These are phyloP conservation scores for Bipolaris bicolor DNA, from an alignment of 2,329 filamentous ascomycete genomes.

Conservation along the genomic window DNA sequence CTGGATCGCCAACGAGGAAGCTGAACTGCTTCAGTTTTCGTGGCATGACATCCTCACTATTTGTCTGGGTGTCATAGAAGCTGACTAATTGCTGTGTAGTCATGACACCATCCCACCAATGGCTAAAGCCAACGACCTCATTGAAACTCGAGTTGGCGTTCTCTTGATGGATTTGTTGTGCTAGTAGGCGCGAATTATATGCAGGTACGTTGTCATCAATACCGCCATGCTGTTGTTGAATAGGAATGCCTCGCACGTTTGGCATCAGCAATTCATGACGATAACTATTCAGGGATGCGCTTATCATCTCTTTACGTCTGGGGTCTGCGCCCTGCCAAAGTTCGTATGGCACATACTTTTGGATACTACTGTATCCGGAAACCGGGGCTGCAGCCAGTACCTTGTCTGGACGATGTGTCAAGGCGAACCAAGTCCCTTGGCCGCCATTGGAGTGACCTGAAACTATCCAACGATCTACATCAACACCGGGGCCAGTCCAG, in stretches of 20 bases:
- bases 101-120: conserved; percentile 53
- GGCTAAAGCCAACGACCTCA: conserved; percentile 50
- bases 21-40: conserved; percentile 50
- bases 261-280: conserved; percentile 61
- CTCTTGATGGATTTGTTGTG: conserved; percentile 52
- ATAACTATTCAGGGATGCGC: conserved; percentile 58
- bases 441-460: conserved; percentile 66
- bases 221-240: conserved; percentile 63
- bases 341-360: conserved; percentile 64
- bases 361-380: conserved; percentile 65
- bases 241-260: conserved; percentile 59
- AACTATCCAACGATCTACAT: conserved; percentile 58
- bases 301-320: conserved; percentile 54
- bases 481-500: conserved; percentile 58
- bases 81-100: conserved; percentile 56
- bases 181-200: conserved; percentile 63
- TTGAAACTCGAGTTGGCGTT: conserved; percentile 47
- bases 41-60: conserved; percentile 22
- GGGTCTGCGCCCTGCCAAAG: conserved; percentile 63
- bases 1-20: conserved; percentile 59
- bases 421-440: conserved; percentile 63
- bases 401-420: conserved; percentile 63
- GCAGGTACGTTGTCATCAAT: conserved; percentile 64
- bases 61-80: conserved; percentile 55
- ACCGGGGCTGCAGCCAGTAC: conserved; percentile 63